Conservation (phyloP, 2,329 filamentous ascomycete genomes). For the Thermothelomyces thermophilus region DNA sequence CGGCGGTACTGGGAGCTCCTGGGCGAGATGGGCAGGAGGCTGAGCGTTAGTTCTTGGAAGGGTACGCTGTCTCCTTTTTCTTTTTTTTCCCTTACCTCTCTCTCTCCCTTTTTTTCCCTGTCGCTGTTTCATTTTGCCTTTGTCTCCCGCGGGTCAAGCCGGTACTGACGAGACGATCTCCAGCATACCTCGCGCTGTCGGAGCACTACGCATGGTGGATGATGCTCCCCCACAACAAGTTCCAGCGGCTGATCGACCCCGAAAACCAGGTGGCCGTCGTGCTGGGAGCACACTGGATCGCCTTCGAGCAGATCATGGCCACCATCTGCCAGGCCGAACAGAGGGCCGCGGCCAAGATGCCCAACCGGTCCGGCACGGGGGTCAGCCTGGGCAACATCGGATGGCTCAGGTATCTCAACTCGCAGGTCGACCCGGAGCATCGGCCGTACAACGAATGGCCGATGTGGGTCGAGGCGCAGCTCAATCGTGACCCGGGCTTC, state of each 20-base stretch:
- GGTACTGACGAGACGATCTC: not conserved
- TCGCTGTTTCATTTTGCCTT: not conserved
- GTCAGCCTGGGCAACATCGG: constrained; percentile 39
- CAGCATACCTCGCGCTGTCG: constrained; percentile 45
- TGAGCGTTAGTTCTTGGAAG: constrained; percentile 46
- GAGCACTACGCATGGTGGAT: constrained; percentile 53
- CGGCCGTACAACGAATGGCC: constrained; percentile 46
- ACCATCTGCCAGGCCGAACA: constrained; percentile 39
- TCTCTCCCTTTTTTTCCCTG: not conserved
- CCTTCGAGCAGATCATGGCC: constrained; percentile 48
- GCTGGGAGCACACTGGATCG: constrained; percentile 49
- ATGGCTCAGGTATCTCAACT: constrained; percentile 48
- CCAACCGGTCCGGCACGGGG: constrained; percentile 6
- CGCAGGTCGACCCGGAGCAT: constrained; percentile 39
- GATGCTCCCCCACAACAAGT: constrained; percentile 46
- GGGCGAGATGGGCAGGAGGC: constrained; percentile 38
- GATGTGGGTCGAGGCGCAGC: constrained; percentile 46
- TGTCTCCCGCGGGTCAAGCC: not conserved
- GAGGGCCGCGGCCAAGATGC: constrained; percentile 22
- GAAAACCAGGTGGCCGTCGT: constrained; percentile 41
- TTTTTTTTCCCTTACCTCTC: not conserved
- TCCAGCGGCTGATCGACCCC: constrained; percentile 44
- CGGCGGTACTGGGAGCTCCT: constrained; percentile 41
- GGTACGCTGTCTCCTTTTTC: constrained; percentile 33
- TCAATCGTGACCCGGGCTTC: constrained; percentile 39